A percentile compares a stretch with the other conserved stretches of the same genome.
Evolutionary conservation across 1,284 basidiomycete species (phyloP).

Genomic region (Athelia sp.): DNA sequence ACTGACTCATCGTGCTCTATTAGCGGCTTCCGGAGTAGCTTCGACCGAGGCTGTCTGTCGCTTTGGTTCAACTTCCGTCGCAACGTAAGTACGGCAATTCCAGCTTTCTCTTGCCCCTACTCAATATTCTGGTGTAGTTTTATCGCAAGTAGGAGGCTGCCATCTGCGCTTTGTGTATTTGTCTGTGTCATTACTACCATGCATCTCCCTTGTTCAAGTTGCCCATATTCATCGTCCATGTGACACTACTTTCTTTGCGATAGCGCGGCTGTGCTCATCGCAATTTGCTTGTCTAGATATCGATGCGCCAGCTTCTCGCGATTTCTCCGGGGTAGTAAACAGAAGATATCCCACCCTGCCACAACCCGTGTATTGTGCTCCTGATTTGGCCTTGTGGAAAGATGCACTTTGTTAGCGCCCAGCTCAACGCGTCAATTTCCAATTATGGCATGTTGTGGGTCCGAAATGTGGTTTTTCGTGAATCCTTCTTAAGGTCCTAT

Average conservation of each 20-base stretch:
- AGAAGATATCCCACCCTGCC: too few species aligned
- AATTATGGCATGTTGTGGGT: constrained; percentile 2
- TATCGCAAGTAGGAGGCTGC: constrained; percentile 50
- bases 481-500: neutral
- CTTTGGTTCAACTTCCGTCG: constrained; percentile 87
- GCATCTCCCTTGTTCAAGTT: too few species aligned
- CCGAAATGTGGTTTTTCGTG: constrained; percentile 5
- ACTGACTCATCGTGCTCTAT: neutral
- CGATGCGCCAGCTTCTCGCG: too few species aligned
- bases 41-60: constrained; percentile 81
- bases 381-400: too few species aligned
- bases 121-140: constrained; percentile 43
- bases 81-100: constrained; percentile 53
- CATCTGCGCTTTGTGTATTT: too few species aligned
- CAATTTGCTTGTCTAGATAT: too few species aligned
- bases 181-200: too few species aligned
- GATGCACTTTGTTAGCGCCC: too few species aligned
- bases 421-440: constrained; percentile 3
- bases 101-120: constrained; percentile 7
- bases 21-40: constrained; percentile 82
- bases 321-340: too few species aligned
- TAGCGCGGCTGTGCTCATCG: constrained; percentile 8
- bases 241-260: constrained; percentile 16
- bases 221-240: constrained; percentile 11
- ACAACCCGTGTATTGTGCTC: too few species aligned